Evolutionary conservation across 2,329 filamentous ascomycete species (phyloP).

Genomic region (Arthrobotrys sinensis): DNA sequence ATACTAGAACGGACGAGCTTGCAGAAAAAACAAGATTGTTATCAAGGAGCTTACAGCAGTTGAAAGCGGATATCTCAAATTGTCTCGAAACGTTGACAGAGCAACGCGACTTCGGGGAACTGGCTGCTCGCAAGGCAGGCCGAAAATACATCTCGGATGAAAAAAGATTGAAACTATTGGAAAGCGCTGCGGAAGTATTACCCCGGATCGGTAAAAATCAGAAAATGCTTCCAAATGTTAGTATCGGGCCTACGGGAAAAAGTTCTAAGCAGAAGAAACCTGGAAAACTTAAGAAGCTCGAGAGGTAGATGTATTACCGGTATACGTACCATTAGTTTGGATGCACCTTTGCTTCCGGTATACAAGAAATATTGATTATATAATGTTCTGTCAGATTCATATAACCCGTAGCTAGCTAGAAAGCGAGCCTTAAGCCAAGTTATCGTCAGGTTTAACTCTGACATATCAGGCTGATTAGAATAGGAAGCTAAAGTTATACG

Average conservation of each 20-base stretch:
- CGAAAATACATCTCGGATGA: slow-evolving; percentile 28
- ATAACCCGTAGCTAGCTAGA: background rate
- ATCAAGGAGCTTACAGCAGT: slow-evolving; percentile 23
- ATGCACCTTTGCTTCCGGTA: background rate
- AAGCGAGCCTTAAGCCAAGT: background rate
- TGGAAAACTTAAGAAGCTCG: slow-evolving; percentile 2
- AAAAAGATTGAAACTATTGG: slow-evolving; percentile 19
- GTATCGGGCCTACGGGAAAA: slow-evolving; percentile 5
- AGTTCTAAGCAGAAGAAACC: background rate
- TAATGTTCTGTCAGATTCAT: background rate
- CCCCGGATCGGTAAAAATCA: slow-evolving; percentile 31
- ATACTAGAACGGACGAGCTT: slow-evolving; percentile 15
- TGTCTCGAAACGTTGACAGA: slow-evolving; percentile 28
- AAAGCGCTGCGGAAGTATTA: slow-evolving; percentile 23
- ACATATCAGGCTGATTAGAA: slow-evolving; percentile 40
- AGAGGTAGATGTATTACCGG: background rate
- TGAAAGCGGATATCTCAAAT: slow-evolving; percentile 34
- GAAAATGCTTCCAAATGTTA: slow-evolving; percentile 13
- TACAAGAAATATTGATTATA: background rate
- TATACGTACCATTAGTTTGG: background rate
- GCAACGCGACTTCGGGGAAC: slow-evolving; percentile 36
- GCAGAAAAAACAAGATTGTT: slow-evolving; percentile 28
- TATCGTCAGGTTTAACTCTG: background rate
- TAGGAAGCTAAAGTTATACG: slow-evolving; percentile 21
- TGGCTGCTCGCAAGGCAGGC: slow-evolving; percentile 14